These are phyloP conservation scores for Glycine tomentella DNA, from an alignment of 306 rosid species.

Conservation along the genomic window DNA sequence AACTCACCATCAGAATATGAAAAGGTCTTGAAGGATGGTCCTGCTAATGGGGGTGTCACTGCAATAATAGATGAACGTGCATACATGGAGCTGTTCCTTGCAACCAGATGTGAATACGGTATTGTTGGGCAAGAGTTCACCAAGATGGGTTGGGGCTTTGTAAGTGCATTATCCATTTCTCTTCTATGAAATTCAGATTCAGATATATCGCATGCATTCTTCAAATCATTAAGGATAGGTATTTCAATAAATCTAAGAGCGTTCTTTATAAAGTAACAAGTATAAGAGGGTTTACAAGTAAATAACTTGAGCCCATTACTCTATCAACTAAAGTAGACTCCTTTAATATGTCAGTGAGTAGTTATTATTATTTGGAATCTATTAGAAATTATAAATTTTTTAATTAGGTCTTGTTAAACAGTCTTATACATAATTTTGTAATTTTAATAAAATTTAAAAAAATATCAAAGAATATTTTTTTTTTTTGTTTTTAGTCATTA, in stretches of 20 bases:
- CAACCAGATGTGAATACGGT: conserved; percentile 71
- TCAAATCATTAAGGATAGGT: neutral
- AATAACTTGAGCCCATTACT: neutral
- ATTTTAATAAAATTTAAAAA: too few species aligned
- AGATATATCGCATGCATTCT: neutral
- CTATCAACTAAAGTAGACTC: too few species aligned
- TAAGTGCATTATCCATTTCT: conserved; percentile 52
- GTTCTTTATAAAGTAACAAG: neutral
- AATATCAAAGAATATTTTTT: too few species aligned
- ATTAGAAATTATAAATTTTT: too few species aligned
- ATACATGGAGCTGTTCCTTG: conserved; percentile 73
- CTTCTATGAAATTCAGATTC: neutral
- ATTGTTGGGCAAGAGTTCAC: conserved; percentile 89
- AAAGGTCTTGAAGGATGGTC: conserved; percentile 71
- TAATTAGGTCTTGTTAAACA: too few species aligned
- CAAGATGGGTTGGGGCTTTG: conserved; percentile 92
- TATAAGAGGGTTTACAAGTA: too few species aligned
- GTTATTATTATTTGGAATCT: too few species aligned
- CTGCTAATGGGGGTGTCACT: conserved; percentile 69
- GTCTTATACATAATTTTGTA: too few species aligned
- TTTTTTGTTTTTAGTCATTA: too few species aligned
- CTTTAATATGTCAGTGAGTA: too few species aligned
- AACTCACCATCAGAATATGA: conserved; percentile 58
- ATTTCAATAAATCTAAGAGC: neutral
- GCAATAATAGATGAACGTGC: conserved; percentile 81